phyloP scores from a whole-genome alignment of 2,329 filamentous ascomycete species.

The Scortechinia acanthostroma region DNA sequence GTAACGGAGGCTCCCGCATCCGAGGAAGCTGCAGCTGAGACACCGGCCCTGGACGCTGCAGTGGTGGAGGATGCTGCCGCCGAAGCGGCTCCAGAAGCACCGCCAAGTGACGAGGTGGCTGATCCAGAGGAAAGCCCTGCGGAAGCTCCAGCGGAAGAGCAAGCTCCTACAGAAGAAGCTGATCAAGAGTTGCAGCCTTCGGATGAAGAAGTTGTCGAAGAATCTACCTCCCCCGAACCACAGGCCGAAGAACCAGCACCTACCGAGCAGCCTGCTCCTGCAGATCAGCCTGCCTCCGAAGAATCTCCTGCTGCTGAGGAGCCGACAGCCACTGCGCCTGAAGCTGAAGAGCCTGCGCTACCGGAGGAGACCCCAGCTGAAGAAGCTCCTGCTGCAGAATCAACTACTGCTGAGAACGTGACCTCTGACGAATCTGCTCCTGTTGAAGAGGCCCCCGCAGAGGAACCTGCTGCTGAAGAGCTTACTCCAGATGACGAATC shows the following conservation, averaged over 20 bases:
- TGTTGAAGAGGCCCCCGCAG: slow-evolving; percentile 5
- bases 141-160: not conserved
- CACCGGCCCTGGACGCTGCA: too few relatives aligned
- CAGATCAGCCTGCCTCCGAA: too few relatives aligned
- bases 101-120: too few relatives aligned
- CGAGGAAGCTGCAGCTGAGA: not conserved
- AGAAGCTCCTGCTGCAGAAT: too few relatives aligned
- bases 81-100: not conserved
- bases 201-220: too few relatives aligned
- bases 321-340: too few relatives aligned
- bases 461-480: not conserved
- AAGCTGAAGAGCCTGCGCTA: too few relatives aligned
- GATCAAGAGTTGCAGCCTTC: too few relatives aligned
- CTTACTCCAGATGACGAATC: not conserved
- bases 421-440: not conserved
- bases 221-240: slow-evolving; percentile 4
- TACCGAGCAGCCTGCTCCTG: slow-evolving; percentile 2
- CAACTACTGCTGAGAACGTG: not conserved
- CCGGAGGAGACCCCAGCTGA: too few relatives aligned
- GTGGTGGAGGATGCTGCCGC: too few relatives aligned
- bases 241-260: slow-evolving; percentile 4
- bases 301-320: too few relatives aligned
- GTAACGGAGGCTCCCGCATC: not conserved
- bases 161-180: not conserved
- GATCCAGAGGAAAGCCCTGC: not conserved